Base-by-base conservation (phyloP, 495 filamentous ascomycete genomes). In the Aspergillus asperescens region DNA sequence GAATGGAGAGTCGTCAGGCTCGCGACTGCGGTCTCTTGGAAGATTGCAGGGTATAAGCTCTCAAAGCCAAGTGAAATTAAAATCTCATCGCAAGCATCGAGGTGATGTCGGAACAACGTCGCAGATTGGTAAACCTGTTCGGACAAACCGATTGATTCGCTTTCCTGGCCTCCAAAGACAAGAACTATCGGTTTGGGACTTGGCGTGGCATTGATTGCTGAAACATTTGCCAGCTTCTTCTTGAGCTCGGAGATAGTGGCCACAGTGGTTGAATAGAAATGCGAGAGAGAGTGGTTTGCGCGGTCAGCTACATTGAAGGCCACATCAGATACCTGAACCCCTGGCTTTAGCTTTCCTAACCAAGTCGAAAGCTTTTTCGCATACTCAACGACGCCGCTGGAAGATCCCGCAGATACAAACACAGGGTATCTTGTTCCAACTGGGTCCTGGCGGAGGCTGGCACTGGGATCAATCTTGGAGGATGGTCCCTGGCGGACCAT, bases 41-140 rank as follows among this genome's bases (percentile, higher is more conserved):
- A 79, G 16, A 83, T 73, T 1, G 18, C 59, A 3, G 78, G 77
- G 46, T 65, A 71, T 7, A 81, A 55, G 4, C 67, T 58, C 7
- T 47, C 48, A 6, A 62, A 48, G 3, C 73, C 73, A n/a, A 72
- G 18, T 0, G 42, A 29, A 0, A 40, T 48, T 4, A 70, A 24
- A 5, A 61, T 48, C 0, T 51, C 24, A 44, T 79, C 58, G 31
- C 71, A 74, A 2, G 50, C 25, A 19, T 75, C 62, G 1, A 47
- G 7, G 1, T 74, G 52, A 50, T 74, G 12, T 12, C 27, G 25
- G 5, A 78, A 50, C 46, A 75, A 56, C 2, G 40, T 40, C 20
- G 35, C 40, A 27, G n/a, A n/a, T 10, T 47, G 23, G 24, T 47
- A 54, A 9, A 47, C 15, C n/a, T 1, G 12, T 24, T 37, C 23